Evolutionary conservation across 208 protist genomes (phyloP), one percentile per base, ranked within the genome.

Genomic region (Leishmania aethiopica): DNA sequence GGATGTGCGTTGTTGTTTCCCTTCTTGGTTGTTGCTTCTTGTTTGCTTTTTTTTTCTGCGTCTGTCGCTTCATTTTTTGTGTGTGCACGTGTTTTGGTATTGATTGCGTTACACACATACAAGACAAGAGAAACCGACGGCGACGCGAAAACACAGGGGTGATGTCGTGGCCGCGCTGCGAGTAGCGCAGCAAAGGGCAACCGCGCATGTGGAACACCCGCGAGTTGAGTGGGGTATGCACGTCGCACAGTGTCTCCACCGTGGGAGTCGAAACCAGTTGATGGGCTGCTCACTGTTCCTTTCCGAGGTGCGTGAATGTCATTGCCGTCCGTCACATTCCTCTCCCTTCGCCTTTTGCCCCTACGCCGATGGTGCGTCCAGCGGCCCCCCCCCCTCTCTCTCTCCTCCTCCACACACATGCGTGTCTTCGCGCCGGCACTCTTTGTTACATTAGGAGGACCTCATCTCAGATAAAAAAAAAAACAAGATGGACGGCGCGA

Each of bases 381-480:
- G n/a, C 32, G 32, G 0, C n/a, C 62, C 62, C 25, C 22, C 8
- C 7, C 28, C 7, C 28, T 32, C 7, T 32, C n/a, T 7, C 60
- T 22, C 25, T 15, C 60, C 60, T 32, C n/a, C 25, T 40, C 32
- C 40, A 10, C 67, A 72, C 40, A 5, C 37, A 47, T 7, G 40
- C 6, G 11, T 7, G 40, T 17, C 17, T 47, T 72, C 15, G 7
- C 40, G 40, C 67, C 13, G 40, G 32, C 17, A 37, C 40, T 40
- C 67, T 47, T 49, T n/a, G 40, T 2, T 42, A 19, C 40, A 72
- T 47, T 47, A 40, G 40, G 40, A 47, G 19, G 25, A 15, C 67
- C 67, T 47, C 67, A 72, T 49, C 67, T 45, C 40, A 8, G 73
- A 77, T 15, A 5, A 77, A 59, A 55, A n/a, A 5, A 57, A 77